These are phyloP conservation scores for Alnus rubra DNA, from an alignment of 306 rosid species.

Conservation along the genomic window DNA sequence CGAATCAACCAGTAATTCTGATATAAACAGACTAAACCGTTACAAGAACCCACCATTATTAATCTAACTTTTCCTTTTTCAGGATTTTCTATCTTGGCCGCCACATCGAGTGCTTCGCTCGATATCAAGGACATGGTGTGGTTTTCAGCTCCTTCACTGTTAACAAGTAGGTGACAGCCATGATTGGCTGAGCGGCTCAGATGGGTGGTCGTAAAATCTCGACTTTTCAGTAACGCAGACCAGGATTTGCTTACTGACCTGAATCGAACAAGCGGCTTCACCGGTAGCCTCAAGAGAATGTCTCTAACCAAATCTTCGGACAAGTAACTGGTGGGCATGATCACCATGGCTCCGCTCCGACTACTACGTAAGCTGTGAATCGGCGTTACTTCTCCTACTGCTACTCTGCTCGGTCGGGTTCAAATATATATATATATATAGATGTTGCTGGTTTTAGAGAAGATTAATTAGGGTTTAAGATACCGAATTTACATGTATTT, in stretches of 20 bases:
- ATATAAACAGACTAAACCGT: constrained; percentile 3
- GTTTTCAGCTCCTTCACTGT: not conserved
- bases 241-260: constrained; percentile 5
- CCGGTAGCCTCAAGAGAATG: constrained; percentile 6
- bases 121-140: not conserved
- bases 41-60: constrained; percentile 11
- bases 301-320: not conserved
- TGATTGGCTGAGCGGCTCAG: not conserved
- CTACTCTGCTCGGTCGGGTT: not conserved
- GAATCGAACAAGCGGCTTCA: not conserved
- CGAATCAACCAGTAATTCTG: not conserved
- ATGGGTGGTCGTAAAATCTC: not conserved
- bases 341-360: not conserved
- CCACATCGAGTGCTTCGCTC: not conserved
- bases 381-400: too few species aligned
- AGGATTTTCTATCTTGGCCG: not conserved
- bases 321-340: not conserved
- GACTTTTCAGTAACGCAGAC: not conserved
- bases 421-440: too few species aligned
- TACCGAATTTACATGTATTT: too few species aligned
- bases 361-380: not conserved
- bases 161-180: not conserved
- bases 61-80: too few species aligned
- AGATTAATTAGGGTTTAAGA: not conserved
- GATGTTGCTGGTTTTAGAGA: not conserved